Evolutionary conservation across 331 rosid genomes (phyloP).

Genomic region (Malus hybrid): DNA sequence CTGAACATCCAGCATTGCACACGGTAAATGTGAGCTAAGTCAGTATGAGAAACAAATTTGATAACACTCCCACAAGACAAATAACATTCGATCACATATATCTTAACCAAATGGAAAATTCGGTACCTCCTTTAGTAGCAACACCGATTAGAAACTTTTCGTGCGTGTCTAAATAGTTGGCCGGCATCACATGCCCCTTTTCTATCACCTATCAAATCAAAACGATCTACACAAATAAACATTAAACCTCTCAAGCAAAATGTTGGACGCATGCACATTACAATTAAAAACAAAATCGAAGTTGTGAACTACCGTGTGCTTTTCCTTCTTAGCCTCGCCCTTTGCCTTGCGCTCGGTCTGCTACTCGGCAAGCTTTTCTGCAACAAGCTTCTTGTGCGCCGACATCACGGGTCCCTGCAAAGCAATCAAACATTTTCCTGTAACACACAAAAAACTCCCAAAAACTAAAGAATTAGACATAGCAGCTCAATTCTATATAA

Average conservation of each 20-base stretch:
- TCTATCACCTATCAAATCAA: slow-evolving; percentile 49
- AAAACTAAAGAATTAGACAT: neutral
- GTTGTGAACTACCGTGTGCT: slow-evolving; percentile 43
- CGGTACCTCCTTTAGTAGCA: slow-evolving; percentile 91
- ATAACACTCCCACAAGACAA: neutral
- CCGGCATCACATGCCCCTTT: slow-evolving; percentile 85
- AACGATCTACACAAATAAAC: slow-evolving; percentile 8
- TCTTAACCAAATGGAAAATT: neutral
- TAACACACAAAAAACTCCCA: neutral
- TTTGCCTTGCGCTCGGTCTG: slow-evolving; percentile 53
- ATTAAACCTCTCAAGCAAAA: neutral
- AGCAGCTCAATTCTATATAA: neutral
- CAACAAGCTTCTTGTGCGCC: slow-evolving; percentile 71
- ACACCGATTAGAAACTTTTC: slow-evolving; percentile 72
- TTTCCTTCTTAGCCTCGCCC: slow-evolving; percentile 75
- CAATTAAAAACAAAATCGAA: neutral
- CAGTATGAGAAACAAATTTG: slow-evolving; percentile 19
- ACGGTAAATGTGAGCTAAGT: slow-evolving; percentile 23
- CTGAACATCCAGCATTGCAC: slow-evolving; percentile 46
- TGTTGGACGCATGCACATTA: neutral
- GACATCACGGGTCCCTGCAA: slow-evolving; percentile 82
- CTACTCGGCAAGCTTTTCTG: slow-evolving; percentile 85
- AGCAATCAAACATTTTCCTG: slow-evolving; percentile 1
- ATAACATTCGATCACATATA: neutral
- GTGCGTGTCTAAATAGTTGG: slow-evolving; percentile 43